Conservation (phyloP, 1,284 basidiomycete genomes). For the Sphagnurus paluster region DNA sequence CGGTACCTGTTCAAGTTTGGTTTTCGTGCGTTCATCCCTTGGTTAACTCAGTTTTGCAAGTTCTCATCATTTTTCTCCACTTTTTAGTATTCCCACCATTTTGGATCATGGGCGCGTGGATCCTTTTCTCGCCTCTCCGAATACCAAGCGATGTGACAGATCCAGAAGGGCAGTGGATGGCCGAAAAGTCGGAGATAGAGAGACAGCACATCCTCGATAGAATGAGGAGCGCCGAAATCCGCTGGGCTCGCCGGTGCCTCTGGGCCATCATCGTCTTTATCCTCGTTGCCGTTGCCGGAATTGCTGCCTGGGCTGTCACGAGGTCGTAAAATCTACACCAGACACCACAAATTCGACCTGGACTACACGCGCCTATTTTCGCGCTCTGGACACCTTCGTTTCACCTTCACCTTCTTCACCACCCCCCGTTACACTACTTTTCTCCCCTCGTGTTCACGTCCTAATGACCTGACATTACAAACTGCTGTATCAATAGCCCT, state of each 20-base stretch:
- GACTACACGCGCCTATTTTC: too few species aligned
- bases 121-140: conserved; percentile 39
- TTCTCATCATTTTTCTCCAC: not conserved
- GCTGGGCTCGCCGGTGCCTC: conserved; percentile 41
- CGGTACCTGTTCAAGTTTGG: conserved; percentile 25
- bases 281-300: conserved; percentile 20
- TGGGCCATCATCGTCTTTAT: conserved; percentile 26
- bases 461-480: too few species aligned
- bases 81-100: conserved; percentile 46
- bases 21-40: conserved; percentile 19
- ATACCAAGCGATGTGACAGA: conserved; percentile 9
- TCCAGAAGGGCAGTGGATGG: conserved; percentile 36
- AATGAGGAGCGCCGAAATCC: conserved; percentile 38
- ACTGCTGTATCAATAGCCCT: too few species aligned
- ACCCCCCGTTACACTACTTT: too few species aligned
- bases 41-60: not conserved
- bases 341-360: too few species aligned
- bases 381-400: too few species aligned
- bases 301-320: conserved; percentile 16
- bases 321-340: too few species aligned
- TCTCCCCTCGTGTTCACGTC: too few species aligned
- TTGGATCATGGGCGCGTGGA: conserved; percentile 44
- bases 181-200: conserved; percentile 43
- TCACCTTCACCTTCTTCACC: too few species aligned
- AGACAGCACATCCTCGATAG: conserved; percentile 39